Evolutionary conservation across 2,329 filamentous ascomycete genomes (phyloP).

Genomic region (Chaetomiaceae sp.): DNA sequence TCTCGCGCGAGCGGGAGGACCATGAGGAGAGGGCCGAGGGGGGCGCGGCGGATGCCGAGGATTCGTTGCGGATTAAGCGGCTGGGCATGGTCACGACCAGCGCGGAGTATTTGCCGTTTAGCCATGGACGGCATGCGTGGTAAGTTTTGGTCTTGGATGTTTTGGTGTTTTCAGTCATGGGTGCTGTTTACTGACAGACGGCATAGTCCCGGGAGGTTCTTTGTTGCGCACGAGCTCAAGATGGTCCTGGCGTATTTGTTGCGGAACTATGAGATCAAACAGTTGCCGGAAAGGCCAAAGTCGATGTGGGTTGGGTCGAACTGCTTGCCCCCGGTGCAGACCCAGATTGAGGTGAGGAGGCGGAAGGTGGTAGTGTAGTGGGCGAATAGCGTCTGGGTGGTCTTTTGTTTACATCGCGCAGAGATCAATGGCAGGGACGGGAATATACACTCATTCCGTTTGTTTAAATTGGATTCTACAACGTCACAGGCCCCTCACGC

Average conservation of each 20-base stretch:
- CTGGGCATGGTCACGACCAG: conserved; percentile 51
- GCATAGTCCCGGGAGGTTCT: conserved; percentile 48
- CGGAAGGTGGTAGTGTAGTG: conserved; percentile 20
- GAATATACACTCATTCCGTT: too few relatives aligned
- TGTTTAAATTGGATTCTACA: too few relatives aligned
- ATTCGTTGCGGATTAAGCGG: conserved; percentile 35
- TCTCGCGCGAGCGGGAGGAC: conserved; percentile 38
- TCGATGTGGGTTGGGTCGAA: conserved; percentile 43
- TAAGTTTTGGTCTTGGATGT: conserved; percentile 21
- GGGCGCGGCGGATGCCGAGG: conserved; percentile 29
- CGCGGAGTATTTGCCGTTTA: conserved; percentile 48
- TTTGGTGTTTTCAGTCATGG: too few relatives aligned
- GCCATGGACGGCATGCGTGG: conserved; percentile 52
- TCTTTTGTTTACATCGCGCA: neutral
- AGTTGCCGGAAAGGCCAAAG: conserved; percentile 36
- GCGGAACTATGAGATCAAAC: conserved; percentile 49
- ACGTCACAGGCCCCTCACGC: too few relatives aligned
- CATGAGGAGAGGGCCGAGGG: conserved; percentile 29
- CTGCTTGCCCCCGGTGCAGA: conserved; percentile 34
- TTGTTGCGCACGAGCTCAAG: conserved; percentile 52
- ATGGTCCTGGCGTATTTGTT: conserved; percentile 48
- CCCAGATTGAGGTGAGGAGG: conserved; percentile 31
- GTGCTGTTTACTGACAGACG: conserved; percentile 2
- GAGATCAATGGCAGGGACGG: too few relatives aligned
- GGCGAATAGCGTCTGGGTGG: too few relatives aligned